Conservation (phyloP, 202 grass and related monocot genomes). For the Alloteropsis angusta region DNA sequence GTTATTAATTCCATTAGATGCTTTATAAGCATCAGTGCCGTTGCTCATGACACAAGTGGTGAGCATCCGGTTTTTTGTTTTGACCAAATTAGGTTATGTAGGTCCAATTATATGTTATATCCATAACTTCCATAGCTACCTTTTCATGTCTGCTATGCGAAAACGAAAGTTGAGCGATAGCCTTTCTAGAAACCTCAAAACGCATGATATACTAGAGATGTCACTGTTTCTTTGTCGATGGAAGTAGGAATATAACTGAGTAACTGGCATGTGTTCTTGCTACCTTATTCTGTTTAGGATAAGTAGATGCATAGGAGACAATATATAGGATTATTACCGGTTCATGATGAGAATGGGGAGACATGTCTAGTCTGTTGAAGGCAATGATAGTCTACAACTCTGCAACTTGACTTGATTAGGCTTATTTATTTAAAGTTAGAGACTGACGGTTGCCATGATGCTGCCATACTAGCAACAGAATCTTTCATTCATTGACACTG, state of each 20-base stretch:
- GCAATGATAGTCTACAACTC: not conserved
- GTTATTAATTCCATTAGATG: not conserved
- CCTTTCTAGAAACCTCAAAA: not conserved
- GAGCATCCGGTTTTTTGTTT: not conserved
- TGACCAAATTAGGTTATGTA: not conserved
- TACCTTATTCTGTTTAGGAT: not conserved
- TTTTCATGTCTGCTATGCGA: not conserved
- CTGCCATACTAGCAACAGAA: not conserved
- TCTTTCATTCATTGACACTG: not conserved
- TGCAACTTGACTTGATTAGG: not conserved
- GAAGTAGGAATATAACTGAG: not conserved
- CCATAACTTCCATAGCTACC: not conserved
- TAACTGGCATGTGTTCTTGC: not conserved
- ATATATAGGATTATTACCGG: not conserved
- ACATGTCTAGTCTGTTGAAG: not conserved
- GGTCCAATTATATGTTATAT: not conserved
- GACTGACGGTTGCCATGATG: not conserved
- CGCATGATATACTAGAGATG: not conserved
- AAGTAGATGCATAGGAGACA: not conserved
- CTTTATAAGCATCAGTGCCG: not conserved
- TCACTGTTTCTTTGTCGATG: not conserved
- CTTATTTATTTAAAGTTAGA: not conserved
- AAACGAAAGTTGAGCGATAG: not conserved
- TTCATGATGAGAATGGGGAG: not conserved
- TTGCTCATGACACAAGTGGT: not conserved